Conservation (phyloP, 2,329 filamentous ascomycete species). For the Neophaeococcomyces aloes region DNA sequence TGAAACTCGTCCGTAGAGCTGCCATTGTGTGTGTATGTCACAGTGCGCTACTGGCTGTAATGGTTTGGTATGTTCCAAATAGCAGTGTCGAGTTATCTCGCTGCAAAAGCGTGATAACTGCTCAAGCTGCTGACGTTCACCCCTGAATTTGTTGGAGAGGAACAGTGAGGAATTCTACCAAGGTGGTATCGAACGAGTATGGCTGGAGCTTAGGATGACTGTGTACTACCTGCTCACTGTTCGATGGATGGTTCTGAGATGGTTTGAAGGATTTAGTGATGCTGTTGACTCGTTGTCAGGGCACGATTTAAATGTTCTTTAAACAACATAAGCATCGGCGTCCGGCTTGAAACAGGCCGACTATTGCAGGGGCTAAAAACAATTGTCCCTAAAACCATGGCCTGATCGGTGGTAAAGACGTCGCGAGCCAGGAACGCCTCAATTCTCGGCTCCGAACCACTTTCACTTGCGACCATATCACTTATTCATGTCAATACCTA, state of each 20-base stretch:
- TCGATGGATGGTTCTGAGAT: background rate
- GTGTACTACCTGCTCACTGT: background rate
- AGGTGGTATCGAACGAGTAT: background rate
- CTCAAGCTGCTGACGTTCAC: slow-evolving; percentile 1
- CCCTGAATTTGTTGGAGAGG: background rate
- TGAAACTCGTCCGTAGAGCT: slow-evolving; percentile 5
- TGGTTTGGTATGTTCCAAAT: background rate
- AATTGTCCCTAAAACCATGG: too few relatives aligned
- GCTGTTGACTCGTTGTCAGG: background rate
- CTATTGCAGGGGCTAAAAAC: background rate
- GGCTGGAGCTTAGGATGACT: background rate
- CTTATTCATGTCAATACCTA: too few relatives aligned
- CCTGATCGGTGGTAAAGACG: too few relatives aligned
- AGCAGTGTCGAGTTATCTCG: too few relatives aligned
- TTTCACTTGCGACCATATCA: too few relatives aligned
- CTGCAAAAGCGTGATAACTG: too few relatives aligned
- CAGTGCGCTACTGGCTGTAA: background rate
- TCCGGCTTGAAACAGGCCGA: slow-evolving; percentile 1
- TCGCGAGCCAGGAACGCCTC: too few relatives aligned
- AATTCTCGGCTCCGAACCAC: too few relatives aligned
- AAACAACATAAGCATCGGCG: background rate
- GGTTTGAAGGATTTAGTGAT: background rate
- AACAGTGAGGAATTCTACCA: background rate
- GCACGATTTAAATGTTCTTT: slow-evolving; percentile 4
- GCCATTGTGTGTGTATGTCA: slow-evolving; percentile 1